These are phyloP conservation scores for Aphanomyces invadans DNA, from an alignment of 352 stramenopile genomes.

Conservation along the genomic window DNA sequence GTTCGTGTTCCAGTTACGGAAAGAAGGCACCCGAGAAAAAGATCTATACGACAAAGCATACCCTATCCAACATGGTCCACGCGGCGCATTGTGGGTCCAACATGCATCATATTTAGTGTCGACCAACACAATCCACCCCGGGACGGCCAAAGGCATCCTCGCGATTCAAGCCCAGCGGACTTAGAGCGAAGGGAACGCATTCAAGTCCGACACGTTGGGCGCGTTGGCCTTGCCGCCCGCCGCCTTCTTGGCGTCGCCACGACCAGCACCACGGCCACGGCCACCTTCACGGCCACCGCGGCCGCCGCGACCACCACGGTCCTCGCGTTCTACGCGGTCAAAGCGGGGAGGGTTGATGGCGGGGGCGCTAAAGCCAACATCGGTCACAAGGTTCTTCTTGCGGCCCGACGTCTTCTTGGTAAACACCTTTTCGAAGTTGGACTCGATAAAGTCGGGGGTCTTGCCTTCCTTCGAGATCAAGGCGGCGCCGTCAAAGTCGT, in stretches of 20 bases:
- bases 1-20: slow-evolving; percentile 21
- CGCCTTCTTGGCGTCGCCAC: slow-evolving; percentile 27
- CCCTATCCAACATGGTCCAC: slow-evolving; percentile 21
- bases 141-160: slow-evolving; percentile 23
- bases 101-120: no score
- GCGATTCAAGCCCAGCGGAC: not conserved
- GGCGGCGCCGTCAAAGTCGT: slow-evolving; percentile 78
- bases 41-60: slow-evolving; percentile 24
- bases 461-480: slow-evolving; percentile 78
- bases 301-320: slow-evolving; percentile 36
- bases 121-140: not conserved
- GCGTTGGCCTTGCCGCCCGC: slow-evolving; percentile 26
- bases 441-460: slow-evolving; percentile 82
- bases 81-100: no score
- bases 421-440: slow-evolving; percentile 91
- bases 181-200: slow-evolving; percentile 72
- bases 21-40: slow-evolving; percentile 3
- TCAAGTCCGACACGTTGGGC: slow-evolving; percentile 77
- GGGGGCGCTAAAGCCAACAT: slow-evolving; percentile 70
- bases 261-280: slow-evolving; percentile 31
- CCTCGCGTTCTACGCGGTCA: slow-evolving; percentile 43
- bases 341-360: slow-evolving; percentile 55
- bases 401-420: slow-evolving; percentile 91
- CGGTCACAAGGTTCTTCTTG: slow-evolving; percentile 89
- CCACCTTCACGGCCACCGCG: slow-evolving; percentile 43